Evolutionary conservation across 2,329 filamentous ascomycete species (phyloP), one percentile per base, ranked within the genome.

Genomic region (Colletotrichum aenigma): DNA sequence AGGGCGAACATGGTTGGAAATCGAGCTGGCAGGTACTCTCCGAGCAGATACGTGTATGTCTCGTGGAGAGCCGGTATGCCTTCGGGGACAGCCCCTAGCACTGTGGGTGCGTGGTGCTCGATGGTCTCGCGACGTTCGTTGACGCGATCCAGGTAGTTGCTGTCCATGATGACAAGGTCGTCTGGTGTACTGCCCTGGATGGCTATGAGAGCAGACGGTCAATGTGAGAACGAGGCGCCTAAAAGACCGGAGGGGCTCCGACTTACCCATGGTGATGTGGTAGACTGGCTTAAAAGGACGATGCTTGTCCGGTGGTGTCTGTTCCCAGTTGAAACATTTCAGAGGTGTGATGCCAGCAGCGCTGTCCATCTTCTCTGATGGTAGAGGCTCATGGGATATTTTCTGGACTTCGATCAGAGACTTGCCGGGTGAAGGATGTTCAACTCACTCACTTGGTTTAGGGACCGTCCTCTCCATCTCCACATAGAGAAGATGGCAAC

Each of bases 221-320:
- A 66, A 76, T 60, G 71, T 62, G 62, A 13, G n/a, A 4, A 26
- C 7, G 5, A n/a, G 1, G 7, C 12, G 30, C 9, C 21, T 56
- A 3, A 58, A 24, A 64, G n/a, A 1, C 60, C 8, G 1, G 13
- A 24, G 1, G 13, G 28, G 4, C 18, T 61, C 15, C 24, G 21
- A 77, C 80, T 36, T 78, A 88, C 89, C 89, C 89, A 91, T 91
- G 0, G 88, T 89, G 74, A 91, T 90, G 77, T 90, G 83, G 77
- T 89, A 91, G 4, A 85, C 85, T 1, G 88, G 85, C 80, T 89
- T 90, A 79, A 89, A 90, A 0, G 88, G 88, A 3, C 89, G 83
- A 43, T 88, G 83, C 48, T 84, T 82, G 4, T 79, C 76, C 0
- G 88, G 87, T 10, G 83, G 80, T 2, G 81, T 82, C 3, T 79